Percentiles rank a stretch among this genome's conserved stretches.
These are phyloP conservation scores for Rhododendron molle DNA, from an alignment of 148 eudicot species.

Conservation along the genomic window DNA sequence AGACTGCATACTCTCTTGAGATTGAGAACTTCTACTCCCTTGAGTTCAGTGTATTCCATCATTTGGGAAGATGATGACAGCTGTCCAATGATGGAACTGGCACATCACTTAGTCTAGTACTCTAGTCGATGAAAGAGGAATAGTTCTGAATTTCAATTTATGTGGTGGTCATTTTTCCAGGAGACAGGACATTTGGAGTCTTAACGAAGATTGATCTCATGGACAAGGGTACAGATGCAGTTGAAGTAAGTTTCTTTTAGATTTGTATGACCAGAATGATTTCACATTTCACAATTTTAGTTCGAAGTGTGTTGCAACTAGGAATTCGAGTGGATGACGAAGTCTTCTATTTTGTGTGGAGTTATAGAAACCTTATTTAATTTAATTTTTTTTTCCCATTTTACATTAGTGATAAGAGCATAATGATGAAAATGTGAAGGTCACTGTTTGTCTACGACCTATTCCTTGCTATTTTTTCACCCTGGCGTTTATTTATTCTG, in stretches of 20 bases:
- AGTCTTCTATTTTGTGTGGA: background rate
- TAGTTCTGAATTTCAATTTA: background rate
- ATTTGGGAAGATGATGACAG: background rate
- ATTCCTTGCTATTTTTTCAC: background rate
- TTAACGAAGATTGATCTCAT: constrained; percentile 71
- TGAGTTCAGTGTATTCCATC: background rate
- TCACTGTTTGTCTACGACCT: background rate
- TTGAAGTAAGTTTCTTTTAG: constrained; percentile 47
- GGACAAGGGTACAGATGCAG: constrained; percentile 80
- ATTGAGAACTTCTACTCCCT: constrained; percentile 1
- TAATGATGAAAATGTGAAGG: background rate
- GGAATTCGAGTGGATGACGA: background rate
- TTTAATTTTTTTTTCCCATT: background rate
- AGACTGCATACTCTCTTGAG: background rate
- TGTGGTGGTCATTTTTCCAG: constrained; percentile 24
- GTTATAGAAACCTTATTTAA: background rate
- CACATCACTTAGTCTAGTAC: background rate
- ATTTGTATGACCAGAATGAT: background rate
- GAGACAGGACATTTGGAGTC: constrained; percentile 76
- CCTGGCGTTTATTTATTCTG: background rate
- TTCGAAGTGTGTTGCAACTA: background rate
- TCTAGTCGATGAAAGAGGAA: background rate
- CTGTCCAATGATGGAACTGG: background rate
- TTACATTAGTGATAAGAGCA: background rate
- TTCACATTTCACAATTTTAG: background rate